phyloP scores from a whole-genome alignment of 2,329 filamentous ascomycete genomes.

The Davidsoniella virescens region DNA sequence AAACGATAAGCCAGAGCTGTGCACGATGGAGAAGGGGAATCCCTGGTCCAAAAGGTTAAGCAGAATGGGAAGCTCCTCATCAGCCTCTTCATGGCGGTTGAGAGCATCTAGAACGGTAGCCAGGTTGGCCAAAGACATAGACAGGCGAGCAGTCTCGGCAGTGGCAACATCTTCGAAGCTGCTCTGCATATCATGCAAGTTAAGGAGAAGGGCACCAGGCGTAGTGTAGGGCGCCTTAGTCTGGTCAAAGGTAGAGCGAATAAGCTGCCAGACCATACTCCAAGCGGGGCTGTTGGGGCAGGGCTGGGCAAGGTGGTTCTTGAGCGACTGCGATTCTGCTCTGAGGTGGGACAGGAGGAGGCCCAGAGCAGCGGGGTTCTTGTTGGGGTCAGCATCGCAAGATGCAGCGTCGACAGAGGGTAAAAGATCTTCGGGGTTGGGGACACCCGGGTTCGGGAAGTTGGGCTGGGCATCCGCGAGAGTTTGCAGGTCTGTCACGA shows the following conservation, averaged over 20 bases:
- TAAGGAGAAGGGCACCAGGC: constrained; percentile 18
- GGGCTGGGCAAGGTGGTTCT: constrained; percentile 16
- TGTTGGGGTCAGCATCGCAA: constrained; percentile 2
- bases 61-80: constrained; percentile 16
- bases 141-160: constrained; percentile 7
- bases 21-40: constrained; percentile 20
- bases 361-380: constrained; percentile 15
- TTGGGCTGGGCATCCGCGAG: constrained; percentile 15
- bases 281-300: constrained; percentile 13
- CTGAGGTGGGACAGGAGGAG: constrained; percentile 18
- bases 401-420: constrained; percentile 1
- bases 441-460: constrained; percentile 10
- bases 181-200: constrained; percentile 15
- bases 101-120: constrained; percentile 20
- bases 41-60: constrained; percentile 20
- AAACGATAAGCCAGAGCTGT: constrained; percentile 12
- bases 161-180: constrained; percentile 3
- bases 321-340: constrained; percentile 17
- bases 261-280: constrained; percentile 6
- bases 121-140: constrained; percentile 22
- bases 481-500: constrained; percentile 14
- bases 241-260: constrained; percentile 16
- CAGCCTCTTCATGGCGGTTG: constrained; percentile 8
- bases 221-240: constrained; percentile 19
- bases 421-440: constrained; percentile 10